phyloP scores from a whole-genome alignment of 1,284 basidiomycete genomes.

The Fistulina hepatica region DNA sequence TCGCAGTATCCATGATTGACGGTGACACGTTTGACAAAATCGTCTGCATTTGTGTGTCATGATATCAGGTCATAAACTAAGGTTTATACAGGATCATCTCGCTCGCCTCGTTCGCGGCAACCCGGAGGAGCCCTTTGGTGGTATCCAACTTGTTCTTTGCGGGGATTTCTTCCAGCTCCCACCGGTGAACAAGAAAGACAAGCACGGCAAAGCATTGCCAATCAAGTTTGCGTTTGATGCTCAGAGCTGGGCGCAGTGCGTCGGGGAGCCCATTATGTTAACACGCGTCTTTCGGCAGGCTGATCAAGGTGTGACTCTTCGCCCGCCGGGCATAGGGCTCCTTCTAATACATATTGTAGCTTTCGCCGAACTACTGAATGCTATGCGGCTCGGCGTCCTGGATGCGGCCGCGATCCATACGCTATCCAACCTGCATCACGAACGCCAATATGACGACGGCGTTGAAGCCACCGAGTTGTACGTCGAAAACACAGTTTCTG shows the following conservation, averaged over 20 bases:
- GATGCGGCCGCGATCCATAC: constrained; percentile 44
- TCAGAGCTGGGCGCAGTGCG: constrained; percentile 50
- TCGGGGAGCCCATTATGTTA: constrained; percentile 48
- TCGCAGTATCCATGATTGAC: not conserved
- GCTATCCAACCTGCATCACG: too few species aligned
- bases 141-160: constrained; percentile 80
- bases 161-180: constrained; percentile 95
- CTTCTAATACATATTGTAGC: constrained; percentile 29
- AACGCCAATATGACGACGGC: constrained; percentile 65
- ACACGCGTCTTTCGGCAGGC: constrained; percentile 54
- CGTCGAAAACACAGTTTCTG: constrained; percentile 18
- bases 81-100: constrained; percentile 35
- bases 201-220: constrained; percentile 24
- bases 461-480: constrained; percentile 76
- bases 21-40: not conserved
- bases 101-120: constrained; percentile 51
- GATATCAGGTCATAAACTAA: not conserved
- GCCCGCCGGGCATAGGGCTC: constrained; percentile 3
- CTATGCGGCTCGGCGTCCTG: constrained; percentile 80
- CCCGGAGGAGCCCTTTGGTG: constrained; percentile 66
- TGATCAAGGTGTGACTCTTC: constrained; percentile 38
- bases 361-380: constrained; percentile 85
- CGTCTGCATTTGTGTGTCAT: not conserved
- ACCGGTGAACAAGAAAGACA: constrained; percentile 54
- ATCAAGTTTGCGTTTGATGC: constrained; percentile 80